Evolutionary conservation across 75 land plant species (phyloP).

Genomic region (Pinus albicaulis): DNA sequence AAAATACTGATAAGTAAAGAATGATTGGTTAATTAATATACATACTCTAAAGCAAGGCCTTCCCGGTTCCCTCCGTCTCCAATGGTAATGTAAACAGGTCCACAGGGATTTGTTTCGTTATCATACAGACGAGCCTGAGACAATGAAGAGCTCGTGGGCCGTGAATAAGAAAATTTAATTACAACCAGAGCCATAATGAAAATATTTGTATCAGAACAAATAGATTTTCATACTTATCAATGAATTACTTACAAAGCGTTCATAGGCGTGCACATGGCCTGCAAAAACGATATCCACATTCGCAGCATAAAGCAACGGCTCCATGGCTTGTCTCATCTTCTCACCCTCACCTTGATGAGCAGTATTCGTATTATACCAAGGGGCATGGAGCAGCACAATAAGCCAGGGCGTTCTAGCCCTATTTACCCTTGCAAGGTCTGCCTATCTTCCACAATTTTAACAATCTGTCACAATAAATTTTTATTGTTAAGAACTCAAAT

Average conservation of each 20-base stretch:
- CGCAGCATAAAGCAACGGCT: constrained; percentile 67
- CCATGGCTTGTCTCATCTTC: constrained; percentile 79
- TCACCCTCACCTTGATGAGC: constrained; percentile 91
- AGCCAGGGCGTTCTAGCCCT: constrained; percentile 87
- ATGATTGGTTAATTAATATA: too few relatives aligned
- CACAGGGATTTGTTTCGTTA: constrained; percentile 31
- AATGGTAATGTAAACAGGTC: constrained; percentile 53
- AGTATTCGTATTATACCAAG: constrained; percentile 92
- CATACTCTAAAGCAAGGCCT: constrained; percentile 51
- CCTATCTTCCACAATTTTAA: neutral
- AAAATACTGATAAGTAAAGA: too few relatives aligned
- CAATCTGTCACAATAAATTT: too few relatives aligned
- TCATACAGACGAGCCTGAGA: constrained; percentile 38
- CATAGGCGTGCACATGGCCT: constrained; percentile 99
- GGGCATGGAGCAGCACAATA: constrained; percentile 77
- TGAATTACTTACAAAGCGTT: constrained; percentile 71
- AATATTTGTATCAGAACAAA: too few relatives aligned
- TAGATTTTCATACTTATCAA: neutral
- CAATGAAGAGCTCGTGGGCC: neutral
- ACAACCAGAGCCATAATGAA: too few relatives aligned
- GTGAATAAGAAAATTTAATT: too few relatives aligned
- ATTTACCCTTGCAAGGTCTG: constrained; percentile 75
- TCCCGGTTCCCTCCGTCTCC: constrained; percentile 68
- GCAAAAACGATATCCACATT: constrained; percentile 81
- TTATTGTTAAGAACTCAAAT: too few relatives aligned